Base-by-base conservation (phyloP, 805 yeast genomes). In the Schizosaccharomyces osmophilus region DNA sequence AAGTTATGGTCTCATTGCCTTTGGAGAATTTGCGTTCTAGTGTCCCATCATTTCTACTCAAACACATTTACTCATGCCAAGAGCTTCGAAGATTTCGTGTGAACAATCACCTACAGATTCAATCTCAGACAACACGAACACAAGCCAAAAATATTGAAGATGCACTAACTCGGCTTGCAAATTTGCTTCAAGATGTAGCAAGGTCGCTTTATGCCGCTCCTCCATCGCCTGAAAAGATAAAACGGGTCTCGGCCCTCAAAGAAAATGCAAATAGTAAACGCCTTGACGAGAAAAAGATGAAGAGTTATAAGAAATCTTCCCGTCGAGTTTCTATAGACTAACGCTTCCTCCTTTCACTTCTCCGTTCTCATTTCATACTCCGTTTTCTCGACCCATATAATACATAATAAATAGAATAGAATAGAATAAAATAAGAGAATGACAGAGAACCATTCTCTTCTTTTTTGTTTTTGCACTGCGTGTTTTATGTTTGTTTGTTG, bases 1-100 rank as follows among this genome's bases (percentile, higher is more conserved):
- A 85, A 66, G 85, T 87, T 8, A 81, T 85, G n/a, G 22, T 55
- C 19, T n/a, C 19, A 3, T 13, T 31, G n/a, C 59, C 59, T 13
- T 39, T 55, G 24, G 29, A 55, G 15, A n/a, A 5, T n/a, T n/a
- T 31, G 19, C 5, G 42, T 6, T 6, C 19, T 1, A 17, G 43
- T 54, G 5, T 54, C 4, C 58, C 58, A 4, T 17, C n/a, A 22
- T 26, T 29, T 29, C 8, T 54, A 29, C n/a, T 54, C 22, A 43
- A 13, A 2, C 48, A 43, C 9, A n/a, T 43, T 4, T n/a, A 5
- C n/a, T 6, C 48, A 19, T 43, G 48, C 5, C 22, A 43, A 19
- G 22, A n/a, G 48, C 22, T 43, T 17, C n/a, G 48, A 43, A 43
- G 22, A 17, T 43, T n/a, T 19, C 48, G 48, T 43, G 22, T 43